Percentiles rank a stretch among this genome's conserved stretches.
phyloP scores from a whole-genome alignment of 2,329 filamentous ascomycete species.

The Ceratocystis destructans region DNA sequence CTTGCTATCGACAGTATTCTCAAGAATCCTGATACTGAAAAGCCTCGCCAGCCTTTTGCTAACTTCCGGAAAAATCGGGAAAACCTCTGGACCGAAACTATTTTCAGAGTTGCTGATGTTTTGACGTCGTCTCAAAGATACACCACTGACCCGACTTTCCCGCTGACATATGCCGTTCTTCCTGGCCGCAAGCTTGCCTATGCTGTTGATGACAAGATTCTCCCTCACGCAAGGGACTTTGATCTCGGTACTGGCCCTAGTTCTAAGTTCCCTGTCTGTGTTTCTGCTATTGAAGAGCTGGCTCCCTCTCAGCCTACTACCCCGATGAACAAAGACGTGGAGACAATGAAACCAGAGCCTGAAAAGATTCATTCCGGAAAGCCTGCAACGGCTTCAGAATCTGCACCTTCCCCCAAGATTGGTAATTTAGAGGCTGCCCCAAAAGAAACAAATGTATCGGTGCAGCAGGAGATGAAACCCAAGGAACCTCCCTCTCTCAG shows the following conservation, averaged over 20 bases:
- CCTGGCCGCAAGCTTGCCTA: conserved; percentile 12
- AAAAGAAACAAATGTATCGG: not conserved
- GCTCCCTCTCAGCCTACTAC: conserved; percentile 2
- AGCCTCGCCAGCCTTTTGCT: conserved; percentile 2
- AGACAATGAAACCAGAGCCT: not conserved
- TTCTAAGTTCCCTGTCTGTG: conserved; percentile 14
- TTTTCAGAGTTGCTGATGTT: conserved; percentile 15
- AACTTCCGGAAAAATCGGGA: conserved; percentile 3
- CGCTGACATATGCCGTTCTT: conserved; percentile 15
- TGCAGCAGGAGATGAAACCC: not conserved
- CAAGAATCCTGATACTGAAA: conserved; percentile 3
- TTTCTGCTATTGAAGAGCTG: conserved; percentile 12
- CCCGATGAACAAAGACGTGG: not conserved
- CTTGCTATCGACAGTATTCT: conserved; percentile 8
- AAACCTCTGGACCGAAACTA: conserved; percentile 14
- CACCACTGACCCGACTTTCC: conserved; percentile 13
- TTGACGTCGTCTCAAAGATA: conserved; percentile 15
- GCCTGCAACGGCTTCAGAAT: not conserved
- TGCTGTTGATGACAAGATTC: conserved; percentile 17
- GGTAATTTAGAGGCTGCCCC: not conserved
- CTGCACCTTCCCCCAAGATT: not conserved
- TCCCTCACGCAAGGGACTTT: conserved; percentile 14
- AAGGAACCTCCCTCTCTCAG: not conserved
- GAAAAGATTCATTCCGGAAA: not conserved
- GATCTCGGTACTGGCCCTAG: conserved; percentile 10